Evolutionary conservation across 495 filamentous ascomycete genomes (phyloP).

Genomic region (Penicillium robsamsonii): DNA sequence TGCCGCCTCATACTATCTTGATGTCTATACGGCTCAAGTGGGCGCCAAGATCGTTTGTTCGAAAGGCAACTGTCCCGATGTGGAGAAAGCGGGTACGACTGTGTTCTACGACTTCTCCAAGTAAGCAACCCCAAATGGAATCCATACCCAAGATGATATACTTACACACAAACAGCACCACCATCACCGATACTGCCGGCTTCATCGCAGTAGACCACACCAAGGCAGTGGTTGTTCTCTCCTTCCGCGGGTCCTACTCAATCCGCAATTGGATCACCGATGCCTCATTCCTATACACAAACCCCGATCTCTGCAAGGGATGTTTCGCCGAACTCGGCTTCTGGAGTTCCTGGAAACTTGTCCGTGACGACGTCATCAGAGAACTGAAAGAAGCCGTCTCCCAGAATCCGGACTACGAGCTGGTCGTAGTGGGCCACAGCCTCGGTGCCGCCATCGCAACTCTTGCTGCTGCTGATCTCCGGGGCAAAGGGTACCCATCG

Average conservation of each 20-base stretch:
- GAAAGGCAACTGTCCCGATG: constrained; percentile 53
- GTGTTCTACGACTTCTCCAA: constrained; percentile 56
- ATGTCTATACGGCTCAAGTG: constrained; percentile 38
- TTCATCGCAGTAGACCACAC: constrained; percentile 62
- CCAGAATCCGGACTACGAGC: constrained; percentile 46
- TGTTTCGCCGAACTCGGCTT: constrained; percentile 55
- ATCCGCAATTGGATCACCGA: constrained; percentile 66
- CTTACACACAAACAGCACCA: constrained; percentile 39
- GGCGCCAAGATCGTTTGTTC: constrained; percentile 55
- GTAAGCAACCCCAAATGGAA: constrained; percentile 37
- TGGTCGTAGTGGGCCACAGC: constrained; percentile 61
- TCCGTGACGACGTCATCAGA: constrained; percentile 35
- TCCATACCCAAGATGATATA: background rate
- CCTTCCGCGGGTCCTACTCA: constrained; percentile 64
- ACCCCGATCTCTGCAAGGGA: constrained; percentile 45
- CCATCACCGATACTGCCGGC: constrained; percentile 59
- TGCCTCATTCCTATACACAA: constrained; percentile 36
- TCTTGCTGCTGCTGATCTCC: constrained; percentile 57
- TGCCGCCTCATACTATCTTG: constrained; percentile 62
- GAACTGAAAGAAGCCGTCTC: constrained; percentile 32
- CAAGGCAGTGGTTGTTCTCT: constrained; percentile 57
- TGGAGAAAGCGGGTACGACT: constrained; percentile 50
- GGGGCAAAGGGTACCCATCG: constrained; percentile 37
- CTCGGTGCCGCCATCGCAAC: constrained; percentile 62
- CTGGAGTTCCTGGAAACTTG: constrained; percentile 49